Evolutionary conservation across 2,329 filamentous ascomycete species (phyloP).

Genomic region (Cryoendolithus antarcticus): DNA sequence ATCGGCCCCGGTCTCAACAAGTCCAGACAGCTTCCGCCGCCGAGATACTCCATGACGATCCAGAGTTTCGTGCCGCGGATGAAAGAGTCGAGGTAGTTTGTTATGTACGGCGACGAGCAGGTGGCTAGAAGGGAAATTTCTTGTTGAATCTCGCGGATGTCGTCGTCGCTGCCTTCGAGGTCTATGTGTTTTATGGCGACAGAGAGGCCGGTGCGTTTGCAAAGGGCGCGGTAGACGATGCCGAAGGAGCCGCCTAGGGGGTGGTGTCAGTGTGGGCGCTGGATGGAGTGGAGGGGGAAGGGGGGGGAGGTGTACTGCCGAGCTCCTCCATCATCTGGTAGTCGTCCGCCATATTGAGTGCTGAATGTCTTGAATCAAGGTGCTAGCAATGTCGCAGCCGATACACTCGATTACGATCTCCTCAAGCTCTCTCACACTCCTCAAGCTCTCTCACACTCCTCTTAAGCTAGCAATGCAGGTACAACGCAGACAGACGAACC

Average conservation of each 20-base stretch:
- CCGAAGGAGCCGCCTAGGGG: slow-evolving; percentile 79
- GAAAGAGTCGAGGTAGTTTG: slow-evolving; percentile 93
- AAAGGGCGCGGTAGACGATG: slow-evolving; percentile 91
- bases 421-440: too few species aligned
- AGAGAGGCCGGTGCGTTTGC: slow-evolving; percentile 77
- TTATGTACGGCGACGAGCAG: slow-evolving; percentile 86
- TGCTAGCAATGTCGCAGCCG: too few species aligned
- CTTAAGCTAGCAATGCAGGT: too few species aligned
- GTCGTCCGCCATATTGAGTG: slow-evolving; percentile 53
- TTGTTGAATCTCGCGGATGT: slow-evolving; percentile 95
- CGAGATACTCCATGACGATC: slow-evolving; percentile 98
- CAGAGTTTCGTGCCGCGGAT: slow-evolving; percentile 93
- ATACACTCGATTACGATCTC: too few species aligned
- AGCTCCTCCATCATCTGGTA: slow-evolving; percentile 96
- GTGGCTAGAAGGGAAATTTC: slow-evolving; percentile 93
- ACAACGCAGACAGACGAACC: too few species aligned
- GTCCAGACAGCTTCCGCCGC: slow-evolving; percentile 89
- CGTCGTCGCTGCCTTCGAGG: slow-evolving; percentile 95
- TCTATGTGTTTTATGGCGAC: slow-evolving; percentile 99
- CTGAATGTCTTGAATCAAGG: too few species aligned
- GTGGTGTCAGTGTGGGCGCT: not conserved
- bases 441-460: too few species aligned
- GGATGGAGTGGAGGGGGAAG: not conserved
- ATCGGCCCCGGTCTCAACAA: slow-evolving; percentile 84
- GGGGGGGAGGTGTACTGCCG: slow-evolving; percentile 55